Conservation (phyloP, 306 rosid genomes). For the Vigna hirtella region DNA sequence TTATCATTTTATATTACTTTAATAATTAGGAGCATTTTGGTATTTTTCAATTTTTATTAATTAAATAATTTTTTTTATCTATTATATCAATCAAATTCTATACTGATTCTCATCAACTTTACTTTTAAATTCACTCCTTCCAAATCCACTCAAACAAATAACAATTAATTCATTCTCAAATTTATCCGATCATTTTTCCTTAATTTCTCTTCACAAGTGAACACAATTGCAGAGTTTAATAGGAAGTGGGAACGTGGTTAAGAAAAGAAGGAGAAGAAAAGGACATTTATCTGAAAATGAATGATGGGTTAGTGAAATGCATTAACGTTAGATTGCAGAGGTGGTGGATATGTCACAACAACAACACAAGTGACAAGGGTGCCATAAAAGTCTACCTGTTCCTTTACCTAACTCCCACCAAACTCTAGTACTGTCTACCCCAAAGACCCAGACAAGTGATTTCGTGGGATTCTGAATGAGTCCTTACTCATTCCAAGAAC, state of each 20-base stretch:
- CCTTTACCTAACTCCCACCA: slow-evolving; percentile 70
- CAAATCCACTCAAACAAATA: too few species aligned
- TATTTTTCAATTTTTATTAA: too few species aligned
- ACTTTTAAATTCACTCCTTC: too few species aligned
- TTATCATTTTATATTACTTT: too few species aligned
- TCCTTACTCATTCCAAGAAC: slow-evolving; percentile 32
- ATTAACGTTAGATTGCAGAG: neutral
- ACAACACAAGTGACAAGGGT: neutral
- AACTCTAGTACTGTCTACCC: slow-evolving; percentile 50
- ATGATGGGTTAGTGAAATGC: slow-evolving; percentile 21
- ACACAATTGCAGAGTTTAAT: neutral
- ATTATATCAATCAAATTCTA: too few species aligned
- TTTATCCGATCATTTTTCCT: too few species aligned
- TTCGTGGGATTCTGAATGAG: slow-evolving; percentile 11
- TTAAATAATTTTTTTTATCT: too few species aligned
- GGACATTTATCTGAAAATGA: slow-evolving; percentile 44
- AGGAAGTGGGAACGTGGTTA: slow-evolving; percentile 30
- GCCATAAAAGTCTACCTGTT: slow-evolving; percentile 48
- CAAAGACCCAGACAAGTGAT: slow-evolving; percentile 36
- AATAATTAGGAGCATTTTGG: too few species aligned
- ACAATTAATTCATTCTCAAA: too few species aligned
- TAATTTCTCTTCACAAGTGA: rapidly evolving
- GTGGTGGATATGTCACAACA: slow-evolving; percentile 16
- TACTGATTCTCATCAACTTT: too few species aligned
- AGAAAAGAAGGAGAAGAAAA: slow-evolving; percentile 37